Conservation (phyloP, 495 filamentous ascomycete species). For the Eremomyces bilateralis region DNA sequence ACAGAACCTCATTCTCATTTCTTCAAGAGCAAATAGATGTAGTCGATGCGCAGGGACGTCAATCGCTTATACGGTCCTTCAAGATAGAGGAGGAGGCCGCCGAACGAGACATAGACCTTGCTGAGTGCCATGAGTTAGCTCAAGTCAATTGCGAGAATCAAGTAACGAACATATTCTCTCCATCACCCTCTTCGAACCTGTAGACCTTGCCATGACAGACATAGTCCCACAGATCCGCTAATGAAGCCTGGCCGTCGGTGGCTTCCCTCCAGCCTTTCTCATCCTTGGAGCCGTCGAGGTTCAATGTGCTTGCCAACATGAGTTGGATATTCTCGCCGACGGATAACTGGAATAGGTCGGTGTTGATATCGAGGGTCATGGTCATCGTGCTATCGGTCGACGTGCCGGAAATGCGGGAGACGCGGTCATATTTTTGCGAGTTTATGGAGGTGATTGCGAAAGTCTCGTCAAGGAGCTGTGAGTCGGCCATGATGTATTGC, state of each 20-base stretch:
- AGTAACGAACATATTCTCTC: conserved; percentile 56
- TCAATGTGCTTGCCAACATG: conserved; percentile 62
- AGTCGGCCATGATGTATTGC: conserved; percentile 32
- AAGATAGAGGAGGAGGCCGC: conserved; percentile 69
- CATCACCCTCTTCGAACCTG: conserved; percentile 76
- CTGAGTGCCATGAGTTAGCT: conserved; percentile 24
- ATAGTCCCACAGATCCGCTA: conserved; percentile 91
- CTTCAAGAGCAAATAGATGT: conserved; percentile 84
- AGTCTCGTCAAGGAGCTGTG: conserved; percentile 77
- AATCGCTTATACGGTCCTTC: conserved; percentile 93
- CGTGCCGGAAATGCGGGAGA: conserved; percentile 53
- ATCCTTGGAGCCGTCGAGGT: conserved; percentile 58
- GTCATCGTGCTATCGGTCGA: conserved; percentile 39
- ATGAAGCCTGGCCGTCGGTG: conserved; percentile 39
- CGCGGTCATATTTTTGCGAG: conserved; percentile 81
- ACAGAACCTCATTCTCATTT: conserved; percentile 45
- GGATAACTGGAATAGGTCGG: conserved; percentile 61
- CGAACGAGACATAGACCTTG: conserved; percentile 82
- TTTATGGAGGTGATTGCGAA: conserved; percentile 65
- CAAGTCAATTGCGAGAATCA: neutral
- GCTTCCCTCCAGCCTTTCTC: conserved; percentile 67
- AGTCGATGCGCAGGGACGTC: conserved; percentile 69
- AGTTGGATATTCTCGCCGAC: conserved; percentile 54
- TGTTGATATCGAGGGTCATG: conserved; percentile 84
- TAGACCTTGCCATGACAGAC: conserved; percentile 97